These are phyloP conservation scores for Tylopilus intermedius DNA, from an alignment of 768 basidiomycete genomes.

Conservation along the genomic window DNA sequence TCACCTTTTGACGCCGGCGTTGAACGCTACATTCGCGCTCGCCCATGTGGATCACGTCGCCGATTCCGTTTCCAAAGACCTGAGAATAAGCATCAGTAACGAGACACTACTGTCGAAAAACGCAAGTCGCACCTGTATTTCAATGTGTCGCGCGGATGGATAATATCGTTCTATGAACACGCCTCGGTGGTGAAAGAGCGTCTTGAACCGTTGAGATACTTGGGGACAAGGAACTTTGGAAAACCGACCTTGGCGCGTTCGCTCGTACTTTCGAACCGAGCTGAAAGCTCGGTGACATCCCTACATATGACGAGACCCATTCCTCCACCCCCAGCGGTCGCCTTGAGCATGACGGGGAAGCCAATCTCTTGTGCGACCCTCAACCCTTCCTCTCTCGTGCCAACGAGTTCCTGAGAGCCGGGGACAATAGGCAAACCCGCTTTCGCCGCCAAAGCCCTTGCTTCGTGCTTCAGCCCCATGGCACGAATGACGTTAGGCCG, in stretches of 20 bases:
- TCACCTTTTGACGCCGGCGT: conserved; percentile 66
- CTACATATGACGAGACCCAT: conserved; percentile 59
- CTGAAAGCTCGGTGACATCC: conserved; percentile 34
- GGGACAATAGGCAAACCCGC: conserved; percentile 54
- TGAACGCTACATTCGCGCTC: conserved; percentile 71
- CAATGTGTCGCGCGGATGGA: conserved; percentile 54
- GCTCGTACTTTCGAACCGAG: conserved; percentile 34
- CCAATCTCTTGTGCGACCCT: conserved; percentile 40
- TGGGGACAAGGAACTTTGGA: background rate
- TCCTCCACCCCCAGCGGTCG: conserved; percentile 66
- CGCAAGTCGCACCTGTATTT: conserved; percentile 46
- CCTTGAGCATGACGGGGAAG: conserved; percentile 62
- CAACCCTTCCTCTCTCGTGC: conserved; percentile 38
- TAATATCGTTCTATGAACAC: conserved; percentile 61
- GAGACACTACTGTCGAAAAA: background rate
- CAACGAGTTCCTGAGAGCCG: conserved; percentile 49
- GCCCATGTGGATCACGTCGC: conserved; percentile 57
- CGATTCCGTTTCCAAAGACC: conserved; percentile 64
- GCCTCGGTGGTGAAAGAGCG: conserved; percentile 45
- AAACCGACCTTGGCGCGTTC: conserved; percentile 36
- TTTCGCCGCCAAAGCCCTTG: conserved; percentile 39
- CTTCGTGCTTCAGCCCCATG: conserved; percentile 65
- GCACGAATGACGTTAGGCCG: conserved; percentile 41
- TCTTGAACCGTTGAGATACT: conserved; percentile 24
- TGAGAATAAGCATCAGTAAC: conserved; percentile 18